These are phyloP conservation scores for Eucalyptus camaldulensis DNA, from an alignment of 345 rosid species.

Conservation along the genomic window DNA sequence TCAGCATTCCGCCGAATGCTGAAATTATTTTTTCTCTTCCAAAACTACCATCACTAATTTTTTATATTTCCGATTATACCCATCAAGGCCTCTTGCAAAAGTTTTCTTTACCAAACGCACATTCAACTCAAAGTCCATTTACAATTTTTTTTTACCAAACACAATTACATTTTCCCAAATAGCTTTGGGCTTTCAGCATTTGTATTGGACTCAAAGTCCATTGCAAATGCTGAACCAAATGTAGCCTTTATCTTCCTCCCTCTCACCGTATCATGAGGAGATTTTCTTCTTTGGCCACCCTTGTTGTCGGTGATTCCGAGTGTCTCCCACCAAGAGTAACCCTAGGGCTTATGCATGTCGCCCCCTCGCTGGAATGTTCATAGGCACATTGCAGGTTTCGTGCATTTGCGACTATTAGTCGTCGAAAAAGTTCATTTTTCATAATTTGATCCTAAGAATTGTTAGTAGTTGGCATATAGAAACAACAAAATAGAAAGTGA, in stretches of 20 bases:
- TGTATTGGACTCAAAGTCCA: no score
- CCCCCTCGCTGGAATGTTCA: background rate
- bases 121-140: no score
- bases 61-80: no score
- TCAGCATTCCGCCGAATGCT: no score
- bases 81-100: no score
- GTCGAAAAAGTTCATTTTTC: background rate
- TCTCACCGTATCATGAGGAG: background rate
- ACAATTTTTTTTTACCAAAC: no score
- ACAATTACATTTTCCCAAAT: no score
- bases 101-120: no score
- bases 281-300: background rate
- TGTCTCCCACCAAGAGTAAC: background rate
- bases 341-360: background rate
- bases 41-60: no score
- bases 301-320: background rate
- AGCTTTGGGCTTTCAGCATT: no score
- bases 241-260: rapidly evolving
- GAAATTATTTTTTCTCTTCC: no score
- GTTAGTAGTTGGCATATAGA: background rate
- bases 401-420: background rate
- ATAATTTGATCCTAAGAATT: background rate
- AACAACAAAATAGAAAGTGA: no score
- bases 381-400: background rate
- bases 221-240: rapidly evolving